A percentile compares a stretch with the other conserved stretches of the same genome.
phyloP scores from a whole-genome alignment of 139 green algal species.

The Auxenochlorella pyrenoidosa region DNA sequence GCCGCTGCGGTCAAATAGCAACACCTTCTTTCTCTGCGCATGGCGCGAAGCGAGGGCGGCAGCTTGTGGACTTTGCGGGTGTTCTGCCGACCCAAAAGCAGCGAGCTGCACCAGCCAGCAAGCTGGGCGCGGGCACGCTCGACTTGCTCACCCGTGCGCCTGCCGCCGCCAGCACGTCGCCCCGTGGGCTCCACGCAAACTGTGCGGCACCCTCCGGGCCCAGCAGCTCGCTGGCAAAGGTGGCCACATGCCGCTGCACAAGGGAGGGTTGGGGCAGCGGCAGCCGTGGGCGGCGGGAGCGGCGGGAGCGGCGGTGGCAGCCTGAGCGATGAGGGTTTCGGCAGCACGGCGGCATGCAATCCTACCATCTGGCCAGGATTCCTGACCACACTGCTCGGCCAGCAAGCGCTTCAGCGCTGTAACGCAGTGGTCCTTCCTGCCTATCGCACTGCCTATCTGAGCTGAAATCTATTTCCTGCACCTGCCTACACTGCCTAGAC shows the following conservation, averaged over 20 bases:
- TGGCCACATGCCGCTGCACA: slow-evolving; percentile 1
- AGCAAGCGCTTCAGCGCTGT: neutral
- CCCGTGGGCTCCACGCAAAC: slow-evolving; percentile 5
- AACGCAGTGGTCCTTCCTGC: neutral
- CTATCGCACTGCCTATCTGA: neutral
- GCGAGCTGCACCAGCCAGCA: too few relatives aligned
- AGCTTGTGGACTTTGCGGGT: too few relatives aligned
- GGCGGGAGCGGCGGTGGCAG: neutral
- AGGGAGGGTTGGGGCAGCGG: neutral
- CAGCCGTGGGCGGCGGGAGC: neutral
- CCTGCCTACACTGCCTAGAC: neutral
- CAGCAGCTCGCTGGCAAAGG: slow-evolving; percentile 20
- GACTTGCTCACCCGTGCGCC: neutral
- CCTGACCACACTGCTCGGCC: too few relatives aligned
- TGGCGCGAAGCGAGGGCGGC: too few relatives aligned
- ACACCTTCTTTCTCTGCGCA: slow-evolving; percentile 15
- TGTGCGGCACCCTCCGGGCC: neutral
- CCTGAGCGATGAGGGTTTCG: too few relatives aligned
- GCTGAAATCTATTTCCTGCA: too few relatives aligned
- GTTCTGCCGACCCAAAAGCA: neutral
- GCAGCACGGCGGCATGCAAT: too few relatives aligned
- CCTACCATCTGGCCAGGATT: too few relatives aligned
- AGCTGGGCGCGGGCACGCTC: too few relatives aligned
- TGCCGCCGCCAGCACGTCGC: slow-evolving; percentile 14
- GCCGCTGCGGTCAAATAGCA: neutral